Base-by-base conservation (phyloP, 371 early-diverging fungal species). In the Mucor mucedo region DNA sequence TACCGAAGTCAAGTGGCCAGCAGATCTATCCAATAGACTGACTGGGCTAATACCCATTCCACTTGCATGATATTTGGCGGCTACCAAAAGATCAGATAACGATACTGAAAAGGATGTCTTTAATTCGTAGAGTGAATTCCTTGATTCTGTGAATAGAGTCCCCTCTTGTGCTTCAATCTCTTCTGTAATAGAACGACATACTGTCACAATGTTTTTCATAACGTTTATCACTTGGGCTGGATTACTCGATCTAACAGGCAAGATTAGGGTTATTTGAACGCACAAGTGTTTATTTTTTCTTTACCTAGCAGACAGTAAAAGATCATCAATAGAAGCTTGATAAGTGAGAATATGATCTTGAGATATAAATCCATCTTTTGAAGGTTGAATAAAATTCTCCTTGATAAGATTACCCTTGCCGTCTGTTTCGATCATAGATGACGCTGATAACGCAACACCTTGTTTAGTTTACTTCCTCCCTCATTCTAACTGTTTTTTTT, bases 1-100 rank as follows among this genome's bases (percentile, higher is more conserved):
- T 1, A 89, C 86, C 0, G 83, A 84, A 7, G 93, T 91, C 57
- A 95, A 68, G 41, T 91, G 87, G 42, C 88, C 83, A 7, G 92
- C 93, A 1, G 96, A 87, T 2, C 79, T 80, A 68, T 94, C 95
- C 55, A 96, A 68, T 55, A 89, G 75, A 60, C 87, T 86, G 45
- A 85, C 78, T 1, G 91, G 89, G 32, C 79, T 79, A 21, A 87
- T 71, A 27, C 89, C 88, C 84, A 84, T 80, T 57, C 89, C 87
- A 58, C 87, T 89, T 40, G 95, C 88, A 66, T 95, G 95, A 39
- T 79, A 80, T 68, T 94, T 92, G 16, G 94, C 93, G 0, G 91
- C 89, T 0, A 77, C 73, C 77, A 93, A 85, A 27, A 95, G 75
- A 45, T 84, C 77, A 14, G 87, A 84, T 40, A 96, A 75, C 14